Base-by-base conservation (phyloP, 768 basidiomycete genomes). In the Glaciozyma martinii region DNA sequence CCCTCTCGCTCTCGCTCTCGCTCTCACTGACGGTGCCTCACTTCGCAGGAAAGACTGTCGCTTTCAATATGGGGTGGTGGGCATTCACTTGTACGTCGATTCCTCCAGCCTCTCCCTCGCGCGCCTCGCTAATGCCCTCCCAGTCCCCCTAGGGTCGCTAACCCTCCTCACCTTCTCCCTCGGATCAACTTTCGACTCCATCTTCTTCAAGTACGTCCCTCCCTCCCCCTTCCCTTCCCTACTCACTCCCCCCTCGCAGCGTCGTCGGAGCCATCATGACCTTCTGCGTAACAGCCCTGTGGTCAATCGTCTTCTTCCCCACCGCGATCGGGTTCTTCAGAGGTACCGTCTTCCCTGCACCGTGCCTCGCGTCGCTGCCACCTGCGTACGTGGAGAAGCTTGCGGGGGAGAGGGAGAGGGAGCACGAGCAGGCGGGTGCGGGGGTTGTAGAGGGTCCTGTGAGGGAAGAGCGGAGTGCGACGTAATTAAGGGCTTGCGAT, bases 161-260 rank as follows among this genome's bases (percentile, higher is more conserved):
- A 70, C 62, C 40, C 65, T 74, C 44, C 60, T 74, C 33, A 72
- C 71, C 23, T 72, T 68, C 63, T 67, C 70, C 1, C 67, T 74
- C 37, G 73, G 64, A 4, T 43, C 59, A 5, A 55, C 68, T 12
- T 72, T 74, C 58, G 68, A 72, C 54, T 67, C 72, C 2, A 56
- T 67, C 30, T 72, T 72, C 63, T 71, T 74, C 67, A 71, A 67
- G 68, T 70, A 16, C 43, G 63, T 37, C 43, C 10, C 44, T 16
- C 19, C 21, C 54, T 27, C 12, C 13, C 23, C 49, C 40, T 1
- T 33, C 23, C 8, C 13, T 15, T 3, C 27, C 46, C 4, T 42
- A 8, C 23, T 15, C n/a, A 8, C 46, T 10, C 27, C 33, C 8
- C 33, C 10, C 13, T 16, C 32, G 9, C 61, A 70, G 68, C 8